Evolutionary conservation across 805 yeast genomes (phyloP).

Genomic region (Novakomyces olei): DNA sequence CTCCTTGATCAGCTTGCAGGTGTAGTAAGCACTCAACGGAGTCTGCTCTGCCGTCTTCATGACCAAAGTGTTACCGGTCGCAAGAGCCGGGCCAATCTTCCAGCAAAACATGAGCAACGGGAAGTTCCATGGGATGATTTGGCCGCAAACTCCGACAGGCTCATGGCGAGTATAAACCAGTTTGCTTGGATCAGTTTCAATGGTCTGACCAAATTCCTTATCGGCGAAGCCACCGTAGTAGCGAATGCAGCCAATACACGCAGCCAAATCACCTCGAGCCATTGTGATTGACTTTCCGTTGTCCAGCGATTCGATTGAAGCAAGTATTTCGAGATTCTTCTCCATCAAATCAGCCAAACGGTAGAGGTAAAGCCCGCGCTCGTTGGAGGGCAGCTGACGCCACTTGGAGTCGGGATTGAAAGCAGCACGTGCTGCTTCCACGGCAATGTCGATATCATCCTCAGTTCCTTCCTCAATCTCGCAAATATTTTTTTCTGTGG

Average conservation of each 20-base stretch:
- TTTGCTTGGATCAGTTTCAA: slow-evolving; percentile 53
- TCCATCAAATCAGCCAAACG: slow-evolving; percentile 65
- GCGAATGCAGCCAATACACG: slow-evolving; percentile 47
- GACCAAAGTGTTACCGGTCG: slow-evolving; percentile 74
- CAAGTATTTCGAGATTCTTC: slow-evolving; percentile 43
- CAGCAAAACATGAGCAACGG: slow-evolving; percentile 84
- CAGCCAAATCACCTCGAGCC: slow-evolving; percentile 48
- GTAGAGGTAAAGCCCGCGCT: slow-evolving; percentile 38
- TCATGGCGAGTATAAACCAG: slow-evolving; percentile 65
- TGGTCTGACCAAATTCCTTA: slow-evolving; percentile 52
- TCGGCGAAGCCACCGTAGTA: slow-evolving; percentile 86
- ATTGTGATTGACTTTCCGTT: slow-evolving; percentile 58
- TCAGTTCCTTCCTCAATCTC: slow-evolving; percentile 52
- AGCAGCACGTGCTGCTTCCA: slow-evolving; percentile 62
- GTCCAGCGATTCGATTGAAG: slow-evolving; percentile 66
- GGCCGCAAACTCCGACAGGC: slow-evolving; percentile 89
- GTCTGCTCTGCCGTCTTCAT: slow-evolving; percentile 84
- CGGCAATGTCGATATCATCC: slow-evolving; percentile 69
- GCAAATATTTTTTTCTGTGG: slow-evolving; percentile 34
- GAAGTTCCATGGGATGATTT: slow-evolving; percentile 93
- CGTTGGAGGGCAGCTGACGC: slow-evolving; percentile 47
- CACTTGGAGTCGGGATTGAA: slow-evolving; percentile 35
- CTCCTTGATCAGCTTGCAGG: slow-evolving; percentile 43
- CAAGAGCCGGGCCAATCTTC: slow-evolving; percentile 85
- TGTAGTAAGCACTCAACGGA: slow-evolving; percentile 66